Evolutionary conservation across 2,329 filamentous ascomycete genomes (phyloP).

Genomic region (Pseudogymnoascus sp.): DNA sequence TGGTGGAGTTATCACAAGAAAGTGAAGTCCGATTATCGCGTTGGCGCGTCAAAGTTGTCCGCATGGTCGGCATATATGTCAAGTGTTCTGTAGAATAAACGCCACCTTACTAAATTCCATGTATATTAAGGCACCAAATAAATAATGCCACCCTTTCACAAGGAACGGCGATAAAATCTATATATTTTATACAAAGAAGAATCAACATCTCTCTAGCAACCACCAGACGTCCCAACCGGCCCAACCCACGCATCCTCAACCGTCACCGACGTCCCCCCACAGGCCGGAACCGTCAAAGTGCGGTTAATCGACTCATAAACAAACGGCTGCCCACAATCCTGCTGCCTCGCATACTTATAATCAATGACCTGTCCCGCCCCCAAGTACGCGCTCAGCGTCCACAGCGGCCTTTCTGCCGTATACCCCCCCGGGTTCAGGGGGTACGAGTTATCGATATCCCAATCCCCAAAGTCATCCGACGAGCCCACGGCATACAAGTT

Average conservation of each 20-base stretch:
- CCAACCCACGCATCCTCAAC: slow-evolving; percentile 35
- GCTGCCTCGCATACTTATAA: slow-evolving; percentile 38
- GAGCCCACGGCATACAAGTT: slow-evolving; percentile 57
- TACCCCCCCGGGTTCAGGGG: slow-evolving; percentile 50
- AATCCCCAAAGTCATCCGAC: slow-evolving; percentile 49
- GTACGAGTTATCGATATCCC: slow-evolving; percentile 47
- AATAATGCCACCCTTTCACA: background rate
- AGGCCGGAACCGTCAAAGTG: slow-evolving; percentile 33
- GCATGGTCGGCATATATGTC: background rate
- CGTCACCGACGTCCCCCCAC: slow-evolving; percentile 24
- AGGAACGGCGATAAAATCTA: background rate
- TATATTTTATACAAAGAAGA: background rate
- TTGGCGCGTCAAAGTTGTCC: too few species aligned
- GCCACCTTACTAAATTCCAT: background rate
- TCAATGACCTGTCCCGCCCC: slow-evolving; percentile 33
- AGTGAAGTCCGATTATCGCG: too few species aligned
- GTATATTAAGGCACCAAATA: background rate
- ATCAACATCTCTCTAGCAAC: background rate
- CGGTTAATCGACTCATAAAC: slow-evolving; percentile 39
- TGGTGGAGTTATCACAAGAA: too few species aligned
- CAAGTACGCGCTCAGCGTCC: slow-evolving; percentile 35
- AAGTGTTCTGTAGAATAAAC: background rate
- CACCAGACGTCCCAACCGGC: slow-evolving; percentile 15
- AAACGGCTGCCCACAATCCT: slow-evolving; percentile 35
- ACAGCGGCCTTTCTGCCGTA: slow-evolving; percentile 37